Evolutionary conservation across 805 yeast species (phyloP), one percentile per base, ranked within the genome.

Genomic region (Helenozyma rhizophorensis): DNA sequence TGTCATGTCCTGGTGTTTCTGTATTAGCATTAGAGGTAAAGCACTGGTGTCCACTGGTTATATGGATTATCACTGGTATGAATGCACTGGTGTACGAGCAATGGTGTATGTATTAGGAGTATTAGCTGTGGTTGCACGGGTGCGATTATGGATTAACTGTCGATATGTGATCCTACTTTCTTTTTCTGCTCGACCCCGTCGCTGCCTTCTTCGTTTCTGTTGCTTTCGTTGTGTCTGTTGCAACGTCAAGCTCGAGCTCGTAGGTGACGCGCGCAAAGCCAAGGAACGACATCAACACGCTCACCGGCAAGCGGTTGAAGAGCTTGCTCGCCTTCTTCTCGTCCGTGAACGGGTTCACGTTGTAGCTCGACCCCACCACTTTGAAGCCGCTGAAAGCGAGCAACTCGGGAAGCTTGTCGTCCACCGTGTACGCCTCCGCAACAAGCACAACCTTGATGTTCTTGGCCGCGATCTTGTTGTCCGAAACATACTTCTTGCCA

Each of bases 401-500:
- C 1, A 67, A 45, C 4, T 54, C 37, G 30, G 60, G 60, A 39
- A 68, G 60, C 6, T 42, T 51, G 2, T 40, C 37, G 48, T 81
- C 84, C 39, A 78, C 74, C 1, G 78, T 70, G 42, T 71, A 74
- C 9, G 69, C 60, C 28, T 78, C 77, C 19, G 73, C 53, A 16
- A 60, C 43, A n/a, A 75, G 53, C 25, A 58, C 60, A 43, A 70
- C 60, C 16, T 59, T 49, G 30, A 53, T 38, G 29, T 51, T 56
- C 13, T 56, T 53, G 14, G 48, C 49, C 9, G 55, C 50, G 6
- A 43, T 12, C 14, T 31, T 35, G 32, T 39, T 43, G 35, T 45
- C 50, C 10, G 31, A 28, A 18, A 50, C 50, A 28, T 53, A 56
- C 14, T 52, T 53, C 21, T 44, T 48, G 41, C 65, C 65, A 22